Base-by-base conservation (phyloP, 257 asterid genomes). In the Ophiorrhiza pumila region DNA sequence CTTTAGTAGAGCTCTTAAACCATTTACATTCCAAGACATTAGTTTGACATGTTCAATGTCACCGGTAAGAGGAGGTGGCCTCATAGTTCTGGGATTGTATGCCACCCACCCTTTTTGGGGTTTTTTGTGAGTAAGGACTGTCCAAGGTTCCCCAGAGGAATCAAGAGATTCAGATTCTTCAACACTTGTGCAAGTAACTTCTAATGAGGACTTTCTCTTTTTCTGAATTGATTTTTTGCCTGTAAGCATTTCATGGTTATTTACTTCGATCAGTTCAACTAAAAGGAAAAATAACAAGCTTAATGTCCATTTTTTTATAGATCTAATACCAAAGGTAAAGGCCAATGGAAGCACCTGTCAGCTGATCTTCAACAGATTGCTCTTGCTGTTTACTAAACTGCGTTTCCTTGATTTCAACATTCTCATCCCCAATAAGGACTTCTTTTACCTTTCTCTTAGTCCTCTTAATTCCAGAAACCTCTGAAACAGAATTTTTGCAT, bases 11-110 rank as follows among this genome's bases (percentile, higher is more conserved):
- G 98, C 97, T 80, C 99, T 88, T 76, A 95, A 79, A 23, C 99
- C 99, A 76, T 95, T 95, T 71, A 92, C 99, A 75, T 95, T 95
- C 99, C 99, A 95, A 49, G 99, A 91, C 85, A 95, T 78, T 73
- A 95, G 59, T 85, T 95, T 95, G 50, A 90, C 65, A 79, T 85
- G 86, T 20, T 89, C 78, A n/a, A 80, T 65, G 76, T 85, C 85
- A 58, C 78, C 81, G 49, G 73, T 71, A 73, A 86, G 84, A 49
- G 94, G 88, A 71, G 92, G 85, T 31, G 91, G 93, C 87, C 98
- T 92, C 99, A 95, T 88, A 62, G 84, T 87, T 86, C 84, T 85
- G 22, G 99, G 98, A 84, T 86, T 86, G 85, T 91, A 94, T 27
- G 85, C 93, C 72, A 77, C 82, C 99, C 99, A 94, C 65, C 85